Evolutionary conservation across 352 stramenopile genomes (phyloP).

Genomic region (Pythium utonaiense): DNA sequence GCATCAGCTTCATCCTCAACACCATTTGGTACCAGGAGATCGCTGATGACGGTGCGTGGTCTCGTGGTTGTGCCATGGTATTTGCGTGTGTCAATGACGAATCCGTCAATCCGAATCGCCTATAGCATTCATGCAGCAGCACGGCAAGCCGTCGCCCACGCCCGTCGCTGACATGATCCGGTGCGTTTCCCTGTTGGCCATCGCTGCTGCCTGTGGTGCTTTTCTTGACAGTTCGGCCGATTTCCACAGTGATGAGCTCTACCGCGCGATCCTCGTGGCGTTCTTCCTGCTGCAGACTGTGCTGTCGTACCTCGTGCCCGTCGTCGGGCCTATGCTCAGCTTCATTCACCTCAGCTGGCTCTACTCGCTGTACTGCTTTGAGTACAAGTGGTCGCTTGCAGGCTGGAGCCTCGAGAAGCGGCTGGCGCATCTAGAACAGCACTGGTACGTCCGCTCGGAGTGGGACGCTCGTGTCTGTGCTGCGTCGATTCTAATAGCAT

Average conservation of each 20-base stretch:
- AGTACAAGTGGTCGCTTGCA: conserved; percentile 88
- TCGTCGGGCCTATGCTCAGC: conserved; percentile 67
- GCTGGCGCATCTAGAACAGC: conserved; percentile 74
- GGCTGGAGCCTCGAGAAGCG: conserved; percentile 83
- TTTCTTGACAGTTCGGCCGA: too few relatives aligned
- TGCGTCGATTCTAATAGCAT: too few relatives aligned
- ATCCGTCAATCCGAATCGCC: too few relatives aligned
- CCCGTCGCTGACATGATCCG: conserved; percentile 85
- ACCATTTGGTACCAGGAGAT: conserved; percentile 92
- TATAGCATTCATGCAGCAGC: conserved; percentile 72
- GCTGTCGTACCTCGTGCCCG: conserved; percentile 74
- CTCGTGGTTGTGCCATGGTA: too few relatives aligned
- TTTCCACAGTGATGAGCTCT: conserved; percentile 69
- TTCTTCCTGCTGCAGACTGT: conserved; percentile 87
- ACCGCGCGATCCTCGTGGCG: conserved; percentile 79
- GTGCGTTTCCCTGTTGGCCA: conserved; percentile 30
- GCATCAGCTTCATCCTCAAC: conserved; percentile 90
- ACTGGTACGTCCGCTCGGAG: conserved; percentile 43
- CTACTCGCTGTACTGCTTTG: conserved; percentile 89
- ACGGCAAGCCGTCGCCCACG: conserved; percentile 73
- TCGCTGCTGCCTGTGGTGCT: too few relatives aligned
- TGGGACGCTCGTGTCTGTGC: too few relatives aligned
- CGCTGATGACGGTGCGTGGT: conserved; percentile 72
- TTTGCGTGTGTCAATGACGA: too few relatives aligned
- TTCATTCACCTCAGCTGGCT: conserved; percentile 87